Base-by-base conservation (phyloP, 345 rosid species). In the Melaleuca quinquenervia region DNA sequence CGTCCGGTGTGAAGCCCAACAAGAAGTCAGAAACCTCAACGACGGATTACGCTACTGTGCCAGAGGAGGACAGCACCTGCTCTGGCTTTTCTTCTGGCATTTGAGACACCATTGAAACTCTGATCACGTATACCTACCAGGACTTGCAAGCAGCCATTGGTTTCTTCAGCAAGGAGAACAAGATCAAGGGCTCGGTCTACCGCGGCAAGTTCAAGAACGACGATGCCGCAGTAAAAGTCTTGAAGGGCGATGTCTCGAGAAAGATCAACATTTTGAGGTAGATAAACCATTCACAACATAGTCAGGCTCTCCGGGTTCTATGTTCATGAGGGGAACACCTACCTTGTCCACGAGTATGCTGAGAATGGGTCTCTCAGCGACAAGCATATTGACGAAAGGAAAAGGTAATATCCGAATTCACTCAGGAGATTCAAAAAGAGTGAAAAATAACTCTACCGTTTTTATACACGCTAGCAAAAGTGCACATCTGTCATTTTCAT, bases 291-390 rank as follows among this genome's bases (percentile, higher is more conserved):
- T 91, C 94, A n/a, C 36, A 96, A 94, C 87, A 92, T 97, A 86
- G 88, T 96, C 83, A 92, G 98, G 85, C 96, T 96, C 55, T 97
- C 98, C 1, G 99, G 99, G 52, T 94, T 94, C 89, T 96, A 98
- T 80, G 84, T 94, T 16, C 95, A 94, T 11, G 89, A 94, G 85
- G 98, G 96, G 18, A 92, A 91, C 84, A 92, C 98, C 16, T 96
- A 94, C 87, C 98, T 96, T 56, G 98, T 97, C 44, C 94, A 92
- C 51, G 98, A 97, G 89, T 94, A 88, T 55, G 94, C 96, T 0
- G 95, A 90, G 58, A 95, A 95, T 51, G 98, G 98, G 18, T 91
- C 97, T 48, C 89, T 95, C 52, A 83, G 91, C 58, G 95, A 96
- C 41, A 41, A 41, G 41, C 41, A 41, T 41, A 41, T 41, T 4